Evolutionary conservation across 331 rosid genomes (phyloP), one percentile per base, ranked within the genome.

Genomic region (Pyracantha coccinea): DNA sequence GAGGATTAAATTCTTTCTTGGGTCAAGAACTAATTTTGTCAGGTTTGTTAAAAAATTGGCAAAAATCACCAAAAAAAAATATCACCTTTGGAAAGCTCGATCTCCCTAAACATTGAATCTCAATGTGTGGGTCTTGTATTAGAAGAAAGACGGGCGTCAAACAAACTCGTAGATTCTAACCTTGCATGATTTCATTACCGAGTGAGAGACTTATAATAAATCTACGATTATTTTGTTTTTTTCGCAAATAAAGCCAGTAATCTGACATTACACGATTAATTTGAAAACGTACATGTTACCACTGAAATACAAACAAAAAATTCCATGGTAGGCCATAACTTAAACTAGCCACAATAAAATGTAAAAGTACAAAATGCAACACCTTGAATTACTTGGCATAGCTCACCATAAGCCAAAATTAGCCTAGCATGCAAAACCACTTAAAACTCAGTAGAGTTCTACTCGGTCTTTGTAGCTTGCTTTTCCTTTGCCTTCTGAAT

Each of bases 401-500:
- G 13, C 44, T 35, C 66, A 31, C 82, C 73, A 71, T 72, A 38
- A 60, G 45, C 86, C 82, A 86, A 78, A 57, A 85, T 75, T 66
- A 78, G 8, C 54, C n/a, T 47, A 16, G 54, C 16, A 59, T 74
- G 77, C 79, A 23, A 74, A 86, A 79, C 77, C 65, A 73, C 68
- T 64, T 19, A 57, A 41, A 61, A 70, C 78, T 68, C 81, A 11
- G 66, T 69, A 4, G 52, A 52, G 25, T 58, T 24, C 55, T 9
- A 72, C 63, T 82, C 84, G 21, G 32, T 86, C 81, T 83, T 89
- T 28, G 72, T 33, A 47, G 89, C 77, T 41, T 35, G 80, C 75
- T 86, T 89, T 82, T 89, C 93, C 80, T 89, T 89, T 1, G 89
- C 68, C 83, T 82, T 86, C 79, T 89, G 85, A 72, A 89, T 89